Conservation (phyloP, 1,284 basidiomycete species). For the Cutaneotrichosporon dermatis region DNA sequence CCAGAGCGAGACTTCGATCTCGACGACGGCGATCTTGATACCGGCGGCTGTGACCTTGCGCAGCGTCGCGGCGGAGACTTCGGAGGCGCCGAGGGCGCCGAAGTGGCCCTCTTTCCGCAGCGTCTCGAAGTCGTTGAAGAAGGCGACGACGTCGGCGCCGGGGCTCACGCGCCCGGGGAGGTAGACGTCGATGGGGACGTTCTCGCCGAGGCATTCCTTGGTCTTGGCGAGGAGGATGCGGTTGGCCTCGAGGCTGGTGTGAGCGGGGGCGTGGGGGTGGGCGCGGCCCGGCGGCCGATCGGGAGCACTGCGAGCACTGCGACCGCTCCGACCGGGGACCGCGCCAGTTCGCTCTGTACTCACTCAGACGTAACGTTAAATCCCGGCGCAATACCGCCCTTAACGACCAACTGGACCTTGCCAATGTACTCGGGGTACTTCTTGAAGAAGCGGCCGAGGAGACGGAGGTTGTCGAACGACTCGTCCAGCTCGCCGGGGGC, state of each 20-base stretch:
- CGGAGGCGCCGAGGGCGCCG: constrained; percentile 31
- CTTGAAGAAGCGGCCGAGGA: constrained; percentile 45
- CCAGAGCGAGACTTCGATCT: constrained; percentile 58
- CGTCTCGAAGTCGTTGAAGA: constrained; percentile 12
- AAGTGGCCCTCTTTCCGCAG: constrained; percentile 37
- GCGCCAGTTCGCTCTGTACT: neutral
- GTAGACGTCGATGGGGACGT: constrained; percentile 54
- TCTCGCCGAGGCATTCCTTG: constrained; percentile 48
- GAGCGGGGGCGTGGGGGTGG: neutral
- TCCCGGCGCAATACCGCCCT: constrained; percentile 49
- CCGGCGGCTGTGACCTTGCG: neutral
- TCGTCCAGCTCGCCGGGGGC: constrained; percentile 11
- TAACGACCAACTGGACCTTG: constrained; percentile 54
- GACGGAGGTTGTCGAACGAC: constrained; percentile 37
- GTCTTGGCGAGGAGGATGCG: constrained; percentile 50
- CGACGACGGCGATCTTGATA: constrained; percentile 50
- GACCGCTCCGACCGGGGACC: too few species aligned
- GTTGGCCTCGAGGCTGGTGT: constrained; percentile 48
- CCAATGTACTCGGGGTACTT: constrained; percentile 57
- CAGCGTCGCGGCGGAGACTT: constrained; percentile 21
- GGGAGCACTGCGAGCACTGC: too few species aligned
- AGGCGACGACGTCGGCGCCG: constrained; percentile 7
- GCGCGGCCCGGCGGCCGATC: too few species aligned
- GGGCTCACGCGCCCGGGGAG: constrained; percentile 19
- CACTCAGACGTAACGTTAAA: constrained; percentile 18